phyloP scores from a whole-genome alignment of 768 basidiomycete genomes.

The Macrocybe gigantea region DNA sequence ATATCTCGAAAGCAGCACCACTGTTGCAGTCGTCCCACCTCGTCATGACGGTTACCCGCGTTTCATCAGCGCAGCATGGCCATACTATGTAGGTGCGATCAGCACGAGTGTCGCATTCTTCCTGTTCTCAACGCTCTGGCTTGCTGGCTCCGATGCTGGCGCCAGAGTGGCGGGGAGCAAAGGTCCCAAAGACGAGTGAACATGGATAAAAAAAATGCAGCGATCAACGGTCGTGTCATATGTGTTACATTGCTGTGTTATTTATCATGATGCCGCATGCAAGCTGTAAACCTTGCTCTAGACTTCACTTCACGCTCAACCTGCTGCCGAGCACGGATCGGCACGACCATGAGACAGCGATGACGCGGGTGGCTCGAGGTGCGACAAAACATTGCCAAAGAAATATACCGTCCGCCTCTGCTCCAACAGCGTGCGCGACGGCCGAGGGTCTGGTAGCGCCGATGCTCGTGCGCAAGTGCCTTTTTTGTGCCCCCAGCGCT shows the following conservation, averaged over 20 bases:
- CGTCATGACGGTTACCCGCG: conserved; percentile 94
- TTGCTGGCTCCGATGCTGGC: conserved; percentile 55
- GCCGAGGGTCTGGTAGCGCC: too few relatives aligned
- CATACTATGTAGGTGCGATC: conserved; percentile 89
- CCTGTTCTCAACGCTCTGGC: conserved; percentile 82
- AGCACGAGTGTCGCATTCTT: conserved; percentile 85
- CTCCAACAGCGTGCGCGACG: too few relatives aligned
- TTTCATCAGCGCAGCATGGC: conserved; percentile 94
- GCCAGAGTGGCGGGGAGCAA: conserved; percentile 56
- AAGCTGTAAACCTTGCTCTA: too few relatives aligned
- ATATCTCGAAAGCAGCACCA: conserved; percentile 67
- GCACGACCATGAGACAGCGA: too few relatives aligned
- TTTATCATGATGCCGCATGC: too few relatives aligned
- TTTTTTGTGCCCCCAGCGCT: background rate
- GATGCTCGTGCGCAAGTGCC: too few relatives aligned
- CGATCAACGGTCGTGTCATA: background rate
- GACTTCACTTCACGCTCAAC: too few relatives aligned
- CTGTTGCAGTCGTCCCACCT: conserved; percentile 86
- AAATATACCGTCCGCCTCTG: too few relatives aligned
- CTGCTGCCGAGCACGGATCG: too few relatives aligned
- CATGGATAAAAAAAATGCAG: background rate
- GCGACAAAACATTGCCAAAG: too few relatives aligned
- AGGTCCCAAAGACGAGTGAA: conserved; percentile 36
- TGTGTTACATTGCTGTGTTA: too few relatives aligned
- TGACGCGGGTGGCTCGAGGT: too few relatives aligned